A percentile compares a stretch with the other conserved stretches of the same genome.
phyloP scores from a whole-genome alignment of 306 rosid genomes.

The Vachellia collinsii region DNA sequence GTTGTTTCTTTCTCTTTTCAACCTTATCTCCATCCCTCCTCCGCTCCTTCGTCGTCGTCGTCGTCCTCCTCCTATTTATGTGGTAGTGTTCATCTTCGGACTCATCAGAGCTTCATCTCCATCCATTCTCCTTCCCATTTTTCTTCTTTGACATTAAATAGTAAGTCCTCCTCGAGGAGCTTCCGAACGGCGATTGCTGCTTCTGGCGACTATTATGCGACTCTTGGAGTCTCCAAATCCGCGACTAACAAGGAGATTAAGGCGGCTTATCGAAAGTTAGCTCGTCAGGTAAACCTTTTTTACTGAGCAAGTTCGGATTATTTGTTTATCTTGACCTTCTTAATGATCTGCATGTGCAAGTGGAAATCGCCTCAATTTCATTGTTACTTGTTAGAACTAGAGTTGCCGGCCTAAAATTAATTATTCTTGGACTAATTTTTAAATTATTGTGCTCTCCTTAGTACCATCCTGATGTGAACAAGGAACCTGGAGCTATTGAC shows the following conservation, averaged over 20 bases:
- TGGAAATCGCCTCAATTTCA: not conserved
- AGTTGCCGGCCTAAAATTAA: conserved; percentile 2
- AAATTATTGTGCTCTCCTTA: conserved; percentile 29
- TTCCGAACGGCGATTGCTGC: conserved; percentile 57
- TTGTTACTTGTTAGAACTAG: conserved; percentile 16
- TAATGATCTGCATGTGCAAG: no score
- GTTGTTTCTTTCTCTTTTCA: conserved; percentile 52
- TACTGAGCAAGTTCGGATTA: not conserved
- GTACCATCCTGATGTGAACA: conserved; percentile 82
- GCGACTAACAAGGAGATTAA: conserved; percentile 85
- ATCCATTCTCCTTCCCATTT: conserved; percentile 37
- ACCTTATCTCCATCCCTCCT: conserved; percentile 50
- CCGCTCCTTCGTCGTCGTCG: conserved; percentile 11
- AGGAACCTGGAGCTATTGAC: conserved; percentile 76
- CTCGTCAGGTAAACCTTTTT: conserved; percentile 83
- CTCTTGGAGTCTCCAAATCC: conserved; percentile 87
- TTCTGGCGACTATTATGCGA: conserved; percentile 83
- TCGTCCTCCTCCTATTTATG: conserved; percentile 41
- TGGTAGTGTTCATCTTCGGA: conserved; percentile 48
- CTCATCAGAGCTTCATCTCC: conserved; percentile 52
- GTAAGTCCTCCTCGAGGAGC: conserved; percentile 50
- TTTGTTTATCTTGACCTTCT: not conserved
- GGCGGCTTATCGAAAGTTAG: conserved; percentile 89
- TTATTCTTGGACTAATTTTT: conserved; percentile 39
- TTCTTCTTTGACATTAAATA: conserved; percentile 27